A percentile compares a stretch with the other conserved stretches of the same genome.
phyloP scores from a whole-genome alignment of 2,329 filamentous ascomycete species.

The Nemania sp. region DNA sequence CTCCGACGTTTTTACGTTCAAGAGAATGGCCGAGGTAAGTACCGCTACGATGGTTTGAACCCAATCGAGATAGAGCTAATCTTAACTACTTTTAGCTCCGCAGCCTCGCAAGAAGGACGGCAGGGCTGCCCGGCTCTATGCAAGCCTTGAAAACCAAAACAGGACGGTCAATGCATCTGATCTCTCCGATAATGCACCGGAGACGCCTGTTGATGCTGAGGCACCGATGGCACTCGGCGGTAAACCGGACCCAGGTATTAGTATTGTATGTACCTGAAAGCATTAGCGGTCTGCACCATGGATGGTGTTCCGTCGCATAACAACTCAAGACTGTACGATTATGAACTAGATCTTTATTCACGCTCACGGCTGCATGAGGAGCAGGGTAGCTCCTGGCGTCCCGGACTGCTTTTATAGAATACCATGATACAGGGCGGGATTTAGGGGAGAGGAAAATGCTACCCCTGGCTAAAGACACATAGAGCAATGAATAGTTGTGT shows the following conservation, averaged over 20 bases:
- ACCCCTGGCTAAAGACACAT: conserved; percentile 8
- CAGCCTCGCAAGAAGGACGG: conserved; percentile 54
- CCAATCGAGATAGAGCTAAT: conserved; percentile 34
- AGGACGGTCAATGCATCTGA: conserved; percentile 45
- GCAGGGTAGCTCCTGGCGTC: conserved; percentile 33
- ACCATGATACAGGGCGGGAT: conserved; percentile 30
- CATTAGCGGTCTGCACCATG: not conserved
- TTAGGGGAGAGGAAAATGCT: not conserved
- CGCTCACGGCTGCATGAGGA: conserved; percentile 34
- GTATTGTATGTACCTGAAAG: conserved; percentile 29
- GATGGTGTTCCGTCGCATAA: not conserved
- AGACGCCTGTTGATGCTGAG: conserved; percentile 44
- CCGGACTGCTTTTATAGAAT: conserved; percentile 33
- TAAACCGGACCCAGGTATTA: conserved; percentile 26
- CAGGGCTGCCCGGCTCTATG: conserved; percentile 50
- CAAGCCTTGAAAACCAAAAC: conserved; percentile 48
- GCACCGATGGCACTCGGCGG: conserved; percentile 30
- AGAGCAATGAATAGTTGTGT: conserved; percentile 9
- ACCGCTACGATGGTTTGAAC: not conserved
- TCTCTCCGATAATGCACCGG: conserved; percentile 45
- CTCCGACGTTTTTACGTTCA: conserved; percentile 96
- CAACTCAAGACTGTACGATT: conserved; percentile 34
- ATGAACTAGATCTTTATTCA: conserved; percentile 38
- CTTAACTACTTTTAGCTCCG: conserved; percentile 43
- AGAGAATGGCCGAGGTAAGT: conserved; percentile 89